Evolutionary conservation across 805 yeast species (phyloP).

Genomic region (Candida alai): DNA sequence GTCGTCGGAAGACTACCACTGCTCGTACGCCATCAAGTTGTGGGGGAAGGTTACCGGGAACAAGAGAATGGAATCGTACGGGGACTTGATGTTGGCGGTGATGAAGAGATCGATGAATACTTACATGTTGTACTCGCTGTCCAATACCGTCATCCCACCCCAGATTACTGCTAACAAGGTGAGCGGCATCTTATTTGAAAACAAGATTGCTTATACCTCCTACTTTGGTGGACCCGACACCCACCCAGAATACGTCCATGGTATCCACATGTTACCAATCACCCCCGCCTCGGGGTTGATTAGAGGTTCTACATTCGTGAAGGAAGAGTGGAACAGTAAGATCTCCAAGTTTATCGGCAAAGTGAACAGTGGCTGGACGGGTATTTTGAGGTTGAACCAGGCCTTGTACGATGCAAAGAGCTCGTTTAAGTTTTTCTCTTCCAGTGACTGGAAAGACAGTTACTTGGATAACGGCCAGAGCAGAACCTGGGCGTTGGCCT

Average conservation of each 20-base stretch:
- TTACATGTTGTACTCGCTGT: slow-evolving; percentile 49
- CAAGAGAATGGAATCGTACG: slow-evolving; percentile 47
- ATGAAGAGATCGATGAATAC: slow-evolving; percentile 50
- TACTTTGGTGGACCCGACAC: slow-evolving; percentile 50
- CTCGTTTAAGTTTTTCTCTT: slow-evolving; percentile 15
- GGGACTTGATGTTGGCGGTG: slow-evolving; percentile 55
- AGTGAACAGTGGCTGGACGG: slow-evolving; percentile 62
- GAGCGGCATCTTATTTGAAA: slow-evolving; percentile 67
- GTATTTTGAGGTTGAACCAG: slow-evolving; percentile 31
- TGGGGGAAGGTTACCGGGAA: slow-evolving; percentile 65
- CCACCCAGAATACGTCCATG: slow-evolving; percentile 62
- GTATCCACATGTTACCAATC: slow-evolving; percentile 74
- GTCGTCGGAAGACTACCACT: slow-evolving; percentile 67
- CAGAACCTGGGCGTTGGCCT: slow-evolving; percentile 16
- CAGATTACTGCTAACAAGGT: slow-evolving; percentile 55
- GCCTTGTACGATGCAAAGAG: slow-evolving; percentile 17
- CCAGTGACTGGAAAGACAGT: slow-evolving; percentile 13
- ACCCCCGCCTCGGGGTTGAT: slow-evolving; percentile 59
- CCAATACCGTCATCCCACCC: slow-evolving; percentile 44
- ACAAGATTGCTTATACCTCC: slow-evolving; percentile 69
- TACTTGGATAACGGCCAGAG: slow-evolving; percentile 9
- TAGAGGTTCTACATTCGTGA: slow-evolving; percentile 48
- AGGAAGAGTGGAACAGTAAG: slow-evolving; percentile 40
- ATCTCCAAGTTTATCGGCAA: slow-evolving; percentile 30
- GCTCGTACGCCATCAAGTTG: slow-evolving; percentile 62